Evolutionary conservation across 129 eudicot species (phyloP).

Genomic region (Pittosporum tobira): DNA sequence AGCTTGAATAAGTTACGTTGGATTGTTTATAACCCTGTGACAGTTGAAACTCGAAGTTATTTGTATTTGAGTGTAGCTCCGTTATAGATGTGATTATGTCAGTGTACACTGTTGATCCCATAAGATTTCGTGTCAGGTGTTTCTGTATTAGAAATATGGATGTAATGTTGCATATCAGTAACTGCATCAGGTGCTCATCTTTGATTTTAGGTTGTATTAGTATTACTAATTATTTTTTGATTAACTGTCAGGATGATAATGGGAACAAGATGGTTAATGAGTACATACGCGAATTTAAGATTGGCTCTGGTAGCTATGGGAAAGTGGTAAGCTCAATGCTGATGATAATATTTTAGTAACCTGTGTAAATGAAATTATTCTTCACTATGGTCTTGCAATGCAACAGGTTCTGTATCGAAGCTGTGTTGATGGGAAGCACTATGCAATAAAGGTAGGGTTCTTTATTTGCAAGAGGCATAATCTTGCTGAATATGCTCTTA

Average conservation of each 20-base stretch:
- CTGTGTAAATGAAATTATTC: neutral
- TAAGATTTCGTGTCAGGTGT: too few relatives aligned
- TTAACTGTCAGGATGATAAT: conserved; percentile 54
- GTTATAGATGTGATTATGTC: neutral
- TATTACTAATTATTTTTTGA: neutral
- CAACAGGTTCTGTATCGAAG: conserved; percentile 85
- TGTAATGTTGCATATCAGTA: neutral
- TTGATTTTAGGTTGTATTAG: neutral
- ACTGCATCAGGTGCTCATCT: neutral
- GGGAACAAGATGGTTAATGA: conserved; percentile 89
- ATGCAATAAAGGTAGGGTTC: conserved; percentile 75
- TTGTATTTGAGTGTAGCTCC: neutral
- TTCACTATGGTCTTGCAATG: neutral
- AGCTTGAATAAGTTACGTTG: too few relatives aligned
- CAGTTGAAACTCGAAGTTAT: neutral
- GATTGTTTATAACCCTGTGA: neutral
- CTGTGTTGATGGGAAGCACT: conserved; percentile 70
- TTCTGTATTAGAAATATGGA: neutral
- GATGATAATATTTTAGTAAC: conserved; percentile 3
- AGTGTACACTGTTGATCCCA: neutral
- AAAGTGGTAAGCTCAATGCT: conserved; percentile 69
- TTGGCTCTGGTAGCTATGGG: conserved; percentile 93
- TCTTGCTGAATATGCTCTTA: neutral
- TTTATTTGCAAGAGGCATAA: neutral
- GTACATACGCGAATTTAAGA: conserved; percentile 62